phyloP scores from a whole-genome alignment of 768 basidiomycete species.

The Infundibulicybe gibba region DNA sequence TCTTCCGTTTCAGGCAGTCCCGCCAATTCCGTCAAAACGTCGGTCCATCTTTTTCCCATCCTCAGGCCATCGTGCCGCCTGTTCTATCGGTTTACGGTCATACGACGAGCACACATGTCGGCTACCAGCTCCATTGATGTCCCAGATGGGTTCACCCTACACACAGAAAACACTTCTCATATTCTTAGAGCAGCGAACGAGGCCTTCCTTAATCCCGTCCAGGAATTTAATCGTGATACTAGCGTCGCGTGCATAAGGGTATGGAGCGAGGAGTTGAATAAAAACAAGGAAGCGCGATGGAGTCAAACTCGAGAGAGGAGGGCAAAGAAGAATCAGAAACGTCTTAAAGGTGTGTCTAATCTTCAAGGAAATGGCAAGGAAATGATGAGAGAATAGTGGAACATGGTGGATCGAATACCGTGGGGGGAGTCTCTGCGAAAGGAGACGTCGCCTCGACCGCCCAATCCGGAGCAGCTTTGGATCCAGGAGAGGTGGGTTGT shows the following conservation, averaged over 20 bases:
- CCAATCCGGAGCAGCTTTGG: no score
- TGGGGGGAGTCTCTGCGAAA: no score
- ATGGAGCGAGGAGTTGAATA: constrained; percentile 77
- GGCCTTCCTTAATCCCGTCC: constrained; percentile 95
- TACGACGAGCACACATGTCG: constrained; percentile 15
- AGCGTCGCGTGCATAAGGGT: constrained; percentile 87
- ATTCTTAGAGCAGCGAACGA: constrained; percentile 80
- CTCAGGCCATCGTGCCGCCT: constrained; percentile 21
- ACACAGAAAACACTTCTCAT: constrained; percentile 78
- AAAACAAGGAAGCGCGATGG: constrained; percentile 62
- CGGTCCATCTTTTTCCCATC: constrained; percentile 7
- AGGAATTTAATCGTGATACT: constrained; percentile 96
- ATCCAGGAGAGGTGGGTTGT: no score
- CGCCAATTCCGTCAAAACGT: constrained; percentile 10
- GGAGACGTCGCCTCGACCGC: no score
- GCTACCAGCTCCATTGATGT: constrained; percentile 29
- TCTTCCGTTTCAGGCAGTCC: no score
- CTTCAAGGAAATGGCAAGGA: background rate
- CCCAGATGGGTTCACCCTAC: constrained; percentile 74
- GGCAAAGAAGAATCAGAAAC: constrained; percentile 36
- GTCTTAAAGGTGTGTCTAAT: constrained; percentile 38
- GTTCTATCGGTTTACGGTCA: background rate
- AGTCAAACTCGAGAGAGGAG: constrained; percentile 46
- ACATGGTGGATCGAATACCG: background rate
- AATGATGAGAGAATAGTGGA: background rate